Evolutionary conservation across 225 moss, liverwort and hornwort species (phyloP).

Genomic region (Sphagnum contortum): DNA sequence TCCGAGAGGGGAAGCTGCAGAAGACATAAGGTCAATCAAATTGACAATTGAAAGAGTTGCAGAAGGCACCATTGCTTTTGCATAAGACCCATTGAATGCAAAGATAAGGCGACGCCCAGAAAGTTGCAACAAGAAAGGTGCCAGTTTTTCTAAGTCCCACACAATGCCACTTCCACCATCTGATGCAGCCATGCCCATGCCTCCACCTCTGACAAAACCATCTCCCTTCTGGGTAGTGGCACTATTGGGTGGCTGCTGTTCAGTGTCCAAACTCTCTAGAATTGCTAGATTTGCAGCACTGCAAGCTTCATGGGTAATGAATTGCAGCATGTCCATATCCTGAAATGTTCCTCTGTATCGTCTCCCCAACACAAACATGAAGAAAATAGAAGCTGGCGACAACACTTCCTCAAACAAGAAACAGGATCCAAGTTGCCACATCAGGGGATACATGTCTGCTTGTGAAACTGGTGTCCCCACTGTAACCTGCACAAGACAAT

Average conservation of each 20-base stretch:
- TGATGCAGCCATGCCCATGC: slow-evolving; percentile 25
- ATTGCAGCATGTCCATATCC: slow-evolving; percentile 76
- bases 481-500: slow-evolving; percentile 32
- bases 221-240: slow-evolving; percentile 61
- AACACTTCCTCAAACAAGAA: slow-evolving; percentile 94
- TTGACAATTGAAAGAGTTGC: slow-evolving; percentile 66
- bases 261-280: slow-evolving; percentile 77
- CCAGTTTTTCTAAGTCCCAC: slow-evolving; percentile 89
- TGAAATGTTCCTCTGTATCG: slow-evolving; percentile 84
- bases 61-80: slow-evolving; percentile 43
- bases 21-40: slow-evolving; percentile 70
- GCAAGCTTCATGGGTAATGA: slow-evolving; percentile 92
- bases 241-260: slow-evolving; percentile 33
- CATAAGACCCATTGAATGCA: slow-evolving; percentile 89
- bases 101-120: slow-evolving; percentile 79
- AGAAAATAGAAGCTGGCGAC: slow-evolving; percentile 72
- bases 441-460: slow-evolving; percentile 55
- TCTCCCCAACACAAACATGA: slow-evolving; percentile 86
- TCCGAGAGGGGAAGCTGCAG: slow-evolving; percentile 68
- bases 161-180: slow-evolving; percentile 51
- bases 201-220: slow-evolving; percentile 31
- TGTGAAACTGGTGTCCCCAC: slow-evolving; percentile 74
- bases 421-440: slow-evolving; percentile 93
- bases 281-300: slow-evolving; percentile 85
- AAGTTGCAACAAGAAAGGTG: slow-evolving; percentile 65